phyloP scores from a whole-genome alignment of 2,329 filamentous ascomycete species.

The Ascochyta fabae region DNA sequence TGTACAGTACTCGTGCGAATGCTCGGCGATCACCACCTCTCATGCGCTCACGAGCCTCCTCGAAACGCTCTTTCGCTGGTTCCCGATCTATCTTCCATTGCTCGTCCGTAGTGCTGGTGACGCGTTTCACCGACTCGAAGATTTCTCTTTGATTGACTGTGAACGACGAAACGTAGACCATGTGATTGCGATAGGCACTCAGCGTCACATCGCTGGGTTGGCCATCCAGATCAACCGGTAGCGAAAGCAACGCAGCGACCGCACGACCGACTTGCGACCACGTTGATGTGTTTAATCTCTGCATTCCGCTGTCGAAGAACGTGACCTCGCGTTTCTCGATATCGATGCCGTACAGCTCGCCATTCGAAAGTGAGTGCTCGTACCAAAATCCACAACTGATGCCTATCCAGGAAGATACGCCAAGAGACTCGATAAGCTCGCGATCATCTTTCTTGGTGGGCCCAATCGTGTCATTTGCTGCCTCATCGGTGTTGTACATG shows the following conservation, averaged over 20 bases:
- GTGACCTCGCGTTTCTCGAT: constrained; percentile 35
- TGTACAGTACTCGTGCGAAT: constrained; percentile 59
- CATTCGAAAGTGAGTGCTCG: constrained; percentile 44
- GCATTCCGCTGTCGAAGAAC: constrained; percentile 43
- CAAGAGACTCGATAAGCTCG: constrained; percentile 27
- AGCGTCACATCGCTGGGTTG: constrained; percentile 25
- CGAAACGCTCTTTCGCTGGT: constrained; percentile 55
- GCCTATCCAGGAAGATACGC: constrained; percentile 34
- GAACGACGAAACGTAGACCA: constrained; percentile 48
- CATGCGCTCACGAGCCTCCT: constrained; percentile 56
- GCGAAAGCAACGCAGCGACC: constrained; percentile 43
- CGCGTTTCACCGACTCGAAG: constrained; percentile 43
- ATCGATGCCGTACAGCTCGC: constrained; percentile 46
- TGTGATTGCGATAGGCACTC: constrained; percentile 37
- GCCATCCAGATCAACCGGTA: constrained; percentile 31
- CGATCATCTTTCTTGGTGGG: constrained; percentile 19
- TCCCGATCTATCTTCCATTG: constrained; percentile 54
- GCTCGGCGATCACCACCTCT: constrained; percentile 49
- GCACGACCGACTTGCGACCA: constrained; percentile 40
- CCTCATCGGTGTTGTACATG: constrained; percentile 36
- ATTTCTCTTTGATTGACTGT: constrained; percentile 46
- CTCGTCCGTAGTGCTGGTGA: constrained; percentile 39
- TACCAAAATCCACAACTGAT: constrained; percentile 45
- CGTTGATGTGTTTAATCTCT: constrained; percentile 40
- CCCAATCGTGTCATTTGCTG: constrained; percentile 13